A percentile compares a stretch with the other conserved stretches of the same genome.
phyloP scores from a whole-genome alignment of 352 stramenopile species.

The Globisporangium acanthophoron region DNA sequence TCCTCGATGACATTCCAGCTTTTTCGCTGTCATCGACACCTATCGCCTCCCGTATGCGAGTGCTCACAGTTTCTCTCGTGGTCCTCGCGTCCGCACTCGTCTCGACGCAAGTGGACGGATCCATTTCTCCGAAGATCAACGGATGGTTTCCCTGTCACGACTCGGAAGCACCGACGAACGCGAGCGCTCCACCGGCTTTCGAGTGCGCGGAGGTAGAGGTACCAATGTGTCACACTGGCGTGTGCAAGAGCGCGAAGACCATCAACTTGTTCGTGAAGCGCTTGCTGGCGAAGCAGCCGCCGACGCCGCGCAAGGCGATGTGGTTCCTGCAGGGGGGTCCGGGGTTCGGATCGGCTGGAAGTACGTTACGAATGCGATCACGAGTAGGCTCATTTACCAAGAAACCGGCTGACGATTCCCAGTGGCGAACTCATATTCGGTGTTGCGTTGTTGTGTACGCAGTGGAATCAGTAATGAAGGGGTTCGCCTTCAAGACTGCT shows the following conservation, averaged over 20 bases:
- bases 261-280: constrained; percentile 47
- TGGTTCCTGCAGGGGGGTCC: constrained; percentile 21
- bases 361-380: background rate
- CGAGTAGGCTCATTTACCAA: no score
- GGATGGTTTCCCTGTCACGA: background rate
- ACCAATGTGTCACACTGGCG: constrained; percentile 60
- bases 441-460: background rate
- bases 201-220: constrained; percentile 20
- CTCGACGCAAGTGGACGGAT: no score
- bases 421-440: no score
- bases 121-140: background rate
- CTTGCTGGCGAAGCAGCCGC: constrained; percentile 8
- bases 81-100: no score
- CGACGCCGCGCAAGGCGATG: constrained; percentile 7
- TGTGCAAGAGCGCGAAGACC: constrained; percentile 51
- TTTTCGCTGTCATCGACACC: no score
- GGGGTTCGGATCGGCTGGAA: constrained; percentile 15
- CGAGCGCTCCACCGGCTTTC: background rate
- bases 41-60: no score
- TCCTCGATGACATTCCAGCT: no score
- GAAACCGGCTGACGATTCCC: background rate
- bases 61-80: no score
- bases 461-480: constrained; percentile 13
- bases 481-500: background rate
- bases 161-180: background rate